Percentiles rank a stretch among this genome's conserved stretches.
These are phyloP conservation scores for Hygrophila difformis DNA, from an alignment of 257 asterid genomes.

Conservation along the genomic window DNA sequence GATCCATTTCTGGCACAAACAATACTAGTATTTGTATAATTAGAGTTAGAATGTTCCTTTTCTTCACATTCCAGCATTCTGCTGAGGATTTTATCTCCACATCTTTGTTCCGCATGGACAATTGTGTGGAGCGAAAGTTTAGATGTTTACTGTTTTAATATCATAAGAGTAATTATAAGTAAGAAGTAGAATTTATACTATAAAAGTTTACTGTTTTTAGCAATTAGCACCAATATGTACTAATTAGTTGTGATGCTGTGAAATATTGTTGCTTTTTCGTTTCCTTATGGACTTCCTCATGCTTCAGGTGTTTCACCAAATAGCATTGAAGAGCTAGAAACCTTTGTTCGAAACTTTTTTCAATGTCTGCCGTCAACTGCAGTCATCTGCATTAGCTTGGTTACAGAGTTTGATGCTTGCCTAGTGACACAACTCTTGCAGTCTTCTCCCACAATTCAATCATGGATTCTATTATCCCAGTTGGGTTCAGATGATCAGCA, in stretches of 20 bases:
- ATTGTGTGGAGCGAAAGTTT: too few species aligned
- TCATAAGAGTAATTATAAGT: too few species aligned
- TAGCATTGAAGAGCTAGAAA: slow-evolving; percentile 44
- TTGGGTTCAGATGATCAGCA: slow-evolving; percentile 61
- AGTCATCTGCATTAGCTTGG: slow-evolving; percentile 73
- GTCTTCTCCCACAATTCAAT: slow-evolving; percentile 40
- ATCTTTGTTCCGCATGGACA: too few species aligned
- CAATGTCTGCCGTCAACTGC: slow-evolving; percentile 61
- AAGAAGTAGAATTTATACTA: slow-evolving; percentile 4
- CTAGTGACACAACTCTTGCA: slow-evolving; percentile 54
- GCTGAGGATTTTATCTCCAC: too few species aligned
- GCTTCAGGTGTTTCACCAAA: slow-evolving; percentile 62
- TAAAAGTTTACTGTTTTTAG: too few species aligned
- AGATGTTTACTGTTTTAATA: too few species aligned
- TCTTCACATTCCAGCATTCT: too few species aligned
- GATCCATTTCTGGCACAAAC: too few species aligned
- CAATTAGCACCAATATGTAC: too few species aligned
- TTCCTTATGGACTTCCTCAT: slow-evolving; percentile 13
- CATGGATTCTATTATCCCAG: slow-evolving; percentile 81
- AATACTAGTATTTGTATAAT: too few species aligned
- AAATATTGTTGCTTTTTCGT: slow-evolving; percentile 5
- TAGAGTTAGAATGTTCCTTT: too few species aligned
- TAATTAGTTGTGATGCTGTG: slow-evolving; percentile 8
- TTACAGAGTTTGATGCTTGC: slow-evolving; percentile 58
- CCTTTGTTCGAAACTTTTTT: slow-evolving; percentile 49